These are phyloP conservation scores for Pseudogymnoascus sp. DNA, from an alignment of 2,329 filamentous ascomycete species.

Conservation along the genomic window DNA sequence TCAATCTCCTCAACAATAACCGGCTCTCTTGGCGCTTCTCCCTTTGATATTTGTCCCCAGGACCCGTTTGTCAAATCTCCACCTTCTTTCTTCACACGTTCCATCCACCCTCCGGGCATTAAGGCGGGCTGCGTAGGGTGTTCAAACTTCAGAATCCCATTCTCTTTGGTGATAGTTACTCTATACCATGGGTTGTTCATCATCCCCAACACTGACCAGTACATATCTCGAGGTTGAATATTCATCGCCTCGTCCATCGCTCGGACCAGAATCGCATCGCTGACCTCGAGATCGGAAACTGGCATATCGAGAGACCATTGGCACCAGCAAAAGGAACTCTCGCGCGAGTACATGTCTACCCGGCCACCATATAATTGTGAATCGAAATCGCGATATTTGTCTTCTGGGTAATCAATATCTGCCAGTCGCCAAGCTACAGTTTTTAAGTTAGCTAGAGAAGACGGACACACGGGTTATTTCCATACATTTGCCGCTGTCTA, in stretches of 20 bases:
- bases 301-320: slow-evolving; percentile 75
- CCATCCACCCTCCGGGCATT: slow-evolving; percentile 86
- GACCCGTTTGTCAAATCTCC: slow-evolving; percentile 73
- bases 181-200: slow-evolving; percentile 98
- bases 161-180: slow-evolving; percentile 65
- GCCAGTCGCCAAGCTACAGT: slow-evolving; percentile 60
- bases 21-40: slow-evolving; percentile 42
- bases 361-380: slow-evolving; percentile 66
- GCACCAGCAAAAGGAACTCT: slow-evolving; percentile 83
- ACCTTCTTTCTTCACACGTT: slow-evolving; percentile 73
- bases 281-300: slow-evolving; percentile 51
- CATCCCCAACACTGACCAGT: slow-evolving; percentile 92
- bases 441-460: not conserved
- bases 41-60: slow-evolving; percentile 66
- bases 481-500: slow-evolving; percentile 65
- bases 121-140: slow-evolving; percentile 79
- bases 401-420: slow-evolving; percentile 75
- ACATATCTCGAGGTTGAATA: slow-evolving; percentile 85
- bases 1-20: slow-evolving; percentile 56
- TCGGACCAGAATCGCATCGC: slow-evolving; percentile 70
- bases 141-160: slow-evolving; percentile 63
- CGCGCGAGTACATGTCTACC: slow-evolving; percentile 74
- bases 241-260: slow-evolving; percentile 89
- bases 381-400: slow-evolving; percentile 65
- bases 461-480: not conserved